Percentiles rank a stretch among this genome's conserved stretches.
These are phyloP conservation scores for Colletotrichum neosansevieriae DNA, from an alignment of 2,329 filamentous ascomycete species.

Conservation along the genomic window DNA sequence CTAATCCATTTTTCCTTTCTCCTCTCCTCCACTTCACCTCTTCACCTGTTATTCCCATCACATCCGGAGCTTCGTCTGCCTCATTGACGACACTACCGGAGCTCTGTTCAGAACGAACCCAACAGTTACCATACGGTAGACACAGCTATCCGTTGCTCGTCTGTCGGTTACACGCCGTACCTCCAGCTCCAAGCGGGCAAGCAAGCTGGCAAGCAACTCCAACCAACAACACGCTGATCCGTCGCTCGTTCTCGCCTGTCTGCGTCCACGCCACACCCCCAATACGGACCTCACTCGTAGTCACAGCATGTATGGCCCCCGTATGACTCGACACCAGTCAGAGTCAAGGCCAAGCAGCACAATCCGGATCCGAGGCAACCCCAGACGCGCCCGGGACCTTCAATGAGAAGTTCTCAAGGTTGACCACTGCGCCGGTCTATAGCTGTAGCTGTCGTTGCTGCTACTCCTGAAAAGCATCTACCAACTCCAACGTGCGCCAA, in stretches of 20 bases:
- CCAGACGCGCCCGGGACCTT: conserved; percentile 12
- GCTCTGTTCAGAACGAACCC: background rate
- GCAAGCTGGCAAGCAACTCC: conserved; percentile 13
- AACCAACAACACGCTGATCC: conserved; percentile 25
- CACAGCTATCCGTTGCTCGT: conserved; percentile 7
- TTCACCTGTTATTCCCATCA: conserved; percentile 11
- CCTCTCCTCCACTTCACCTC: conserved; percentile 16
- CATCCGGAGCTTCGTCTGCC: conserved; percentile 22
- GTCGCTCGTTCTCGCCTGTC: conserved; percentile 18
- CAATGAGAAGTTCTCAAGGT: conserved; percentile 30
- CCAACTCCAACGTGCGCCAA: background rate
- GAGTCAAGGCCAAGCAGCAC: conserved; percentile 31
- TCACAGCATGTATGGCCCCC: conserved; percentile 37
- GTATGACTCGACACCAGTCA: conserved; percentile 39
- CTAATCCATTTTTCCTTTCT: conserved; percentile 22
- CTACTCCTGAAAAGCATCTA: background rate
- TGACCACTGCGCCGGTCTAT: conserved; percentile 16
- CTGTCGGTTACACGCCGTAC: conserved; percentile 6
- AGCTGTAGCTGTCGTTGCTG: conserved; percentile 32
- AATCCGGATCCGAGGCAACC: conserved; percentile 33
- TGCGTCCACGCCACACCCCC: conserved; percentile 29
- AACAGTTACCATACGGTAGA: background rate
- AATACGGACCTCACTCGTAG: conserved; percentile 15
- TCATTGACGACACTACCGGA: conserved; percentile 7
- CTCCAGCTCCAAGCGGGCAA: background rate